A percentile compares a stretch with the other conserved stretches of the same genome.
Evolutionary conservation across 2,329 filamentous ascomycete genomes (phyloP).

Genomic region (Mollisiaceae sp.): DNA sequence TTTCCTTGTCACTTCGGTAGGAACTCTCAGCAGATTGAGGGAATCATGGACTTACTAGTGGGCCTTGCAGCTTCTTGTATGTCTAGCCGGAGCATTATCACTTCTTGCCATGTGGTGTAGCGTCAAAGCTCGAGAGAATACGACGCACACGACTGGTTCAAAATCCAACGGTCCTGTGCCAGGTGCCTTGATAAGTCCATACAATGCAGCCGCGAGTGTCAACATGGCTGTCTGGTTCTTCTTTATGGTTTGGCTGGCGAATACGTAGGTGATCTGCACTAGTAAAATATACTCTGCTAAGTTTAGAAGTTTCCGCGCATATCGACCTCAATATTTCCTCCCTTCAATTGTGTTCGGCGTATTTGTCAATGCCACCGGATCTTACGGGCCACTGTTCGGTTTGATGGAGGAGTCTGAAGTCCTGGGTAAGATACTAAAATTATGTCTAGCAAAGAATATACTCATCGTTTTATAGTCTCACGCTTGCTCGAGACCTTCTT

Average conservation of each 20-base stretch:
- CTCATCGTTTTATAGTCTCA: not conserved
- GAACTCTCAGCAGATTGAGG: not conserved
- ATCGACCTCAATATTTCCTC: slow-evolving; percentile 22
- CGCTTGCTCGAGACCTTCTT: slow-evolving; percentile 1
- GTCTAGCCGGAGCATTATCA: not conserved
- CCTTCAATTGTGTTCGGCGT: slow-evolving; percentile 15
- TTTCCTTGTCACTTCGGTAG: not conserved
- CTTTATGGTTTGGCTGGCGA: slow-evolving; percentile 21
- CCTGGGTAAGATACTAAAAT: slow-evolving; percentile 9
- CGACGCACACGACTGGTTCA: not conserved
- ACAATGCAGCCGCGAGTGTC: slow-evolving; percentile 19
- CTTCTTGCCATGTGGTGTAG: not conserved
- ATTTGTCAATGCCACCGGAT: slow-evolving; percentile 14
- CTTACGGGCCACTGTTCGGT: slow-evolving; percentile 16
- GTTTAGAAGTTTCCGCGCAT: slow-evolving; percentile 13
- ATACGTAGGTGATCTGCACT: slow-evolving; percentile 14
- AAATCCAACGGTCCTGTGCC: slow-evolving; percentile 20
- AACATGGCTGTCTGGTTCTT: slow-evolving; percentile 24
- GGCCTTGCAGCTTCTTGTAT: not conserved
- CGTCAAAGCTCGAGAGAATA: slow-evolving; percentile 3
- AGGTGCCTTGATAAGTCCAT: slow-evolving; percentile 16
- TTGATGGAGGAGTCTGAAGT: slow-evolving; percentile 18
- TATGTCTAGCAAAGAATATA: not conserved
- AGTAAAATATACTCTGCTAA: not conserved
- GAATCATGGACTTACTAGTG: not conserved